Conservation (phyloP, 306 rosid species). For the Dicorynia guianensis region DNA sequence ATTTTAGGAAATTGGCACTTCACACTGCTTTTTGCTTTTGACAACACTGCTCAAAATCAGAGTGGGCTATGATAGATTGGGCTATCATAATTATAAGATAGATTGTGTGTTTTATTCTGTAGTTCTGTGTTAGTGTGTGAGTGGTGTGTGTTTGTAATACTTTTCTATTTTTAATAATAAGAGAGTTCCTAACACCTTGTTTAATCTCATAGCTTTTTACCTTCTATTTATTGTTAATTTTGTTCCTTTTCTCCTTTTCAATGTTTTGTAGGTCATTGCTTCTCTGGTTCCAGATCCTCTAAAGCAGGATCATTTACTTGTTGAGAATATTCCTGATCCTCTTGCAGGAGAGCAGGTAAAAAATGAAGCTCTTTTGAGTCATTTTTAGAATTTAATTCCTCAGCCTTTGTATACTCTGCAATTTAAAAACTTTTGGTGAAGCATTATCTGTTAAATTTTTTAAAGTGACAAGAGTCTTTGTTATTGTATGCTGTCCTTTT, state of each 20-base stretch:
- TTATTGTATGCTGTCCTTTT: not conserved
- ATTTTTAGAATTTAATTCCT: slow-evolving; percentile 15
- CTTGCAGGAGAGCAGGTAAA: slow-evolving; percentile 96
- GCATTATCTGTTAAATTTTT: slow-evolving; percentile 1
- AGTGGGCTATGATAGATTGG: too few species aligned
- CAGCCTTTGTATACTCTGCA: not conserved
- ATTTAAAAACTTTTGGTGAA: not conserved
- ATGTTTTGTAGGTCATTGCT: slow-evolving; percentile 59
- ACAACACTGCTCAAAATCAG: too few species aligned
- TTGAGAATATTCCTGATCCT: slow-evolving; percentile 84
- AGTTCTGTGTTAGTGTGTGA: too few species aligned
- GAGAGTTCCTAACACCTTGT: too few species aligned
- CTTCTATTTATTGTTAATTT: slow-evolving; percentile 17
- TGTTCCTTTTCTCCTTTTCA: slow-evolving; percentile 27
- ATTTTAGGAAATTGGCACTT: too few species aligned
- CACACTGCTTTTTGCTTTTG: too few species aligned
- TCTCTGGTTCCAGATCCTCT: slow-evolving; percentile 68
- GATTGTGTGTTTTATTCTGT: too few species aligned
- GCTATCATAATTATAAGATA: too few species aligned
- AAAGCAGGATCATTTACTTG: slow-evolving; percentile 78
- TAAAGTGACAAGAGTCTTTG: slow-evolving; percentile 1
- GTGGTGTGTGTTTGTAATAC: too few species aligned
- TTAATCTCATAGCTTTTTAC: not conserved
- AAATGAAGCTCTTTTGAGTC: slow-evolving; percentile 7
- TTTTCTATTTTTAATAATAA: too few species aligned